A percentile compares a stretch with the other conserved stretches of the same genome.
phyloP scores from a whole-genome alignment of 495 filamentous ascomycete genomes.

The Hypoxylon trugodes region DNA sequence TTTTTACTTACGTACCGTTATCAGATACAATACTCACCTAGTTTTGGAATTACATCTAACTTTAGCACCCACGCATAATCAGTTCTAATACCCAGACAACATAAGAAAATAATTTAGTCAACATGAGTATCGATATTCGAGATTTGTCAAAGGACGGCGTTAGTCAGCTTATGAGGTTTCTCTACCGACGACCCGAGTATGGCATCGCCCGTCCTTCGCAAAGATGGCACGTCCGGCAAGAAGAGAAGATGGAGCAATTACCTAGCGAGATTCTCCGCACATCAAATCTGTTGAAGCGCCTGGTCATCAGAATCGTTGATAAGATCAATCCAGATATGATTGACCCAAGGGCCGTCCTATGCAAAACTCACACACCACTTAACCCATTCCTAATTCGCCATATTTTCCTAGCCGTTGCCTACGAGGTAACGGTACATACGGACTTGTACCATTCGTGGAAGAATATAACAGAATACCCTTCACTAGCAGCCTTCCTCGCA shows the following conservation, averaged over 20 bases:
- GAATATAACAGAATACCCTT: constrained; percentile 10
- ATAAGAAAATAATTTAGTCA: neutral
- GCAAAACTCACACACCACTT: constrained; percentile 45
- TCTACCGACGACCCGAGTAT: constrained; percentile 43
- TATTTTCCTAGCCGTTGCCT: constrained; percentile 45
- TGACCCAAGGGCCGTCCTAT: constrained; percentile 46
- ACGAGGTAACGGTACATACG: constrained; percentile 48
- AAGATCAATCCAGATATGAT: constrained; percentile 25
- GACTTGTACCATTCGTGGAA: constrained; percentile 36
- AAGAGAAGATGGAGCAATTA: constrained; percentile 31
- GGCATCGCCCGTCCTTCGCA: constrained; percentile 41
- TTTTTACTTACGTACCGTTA: neutral
- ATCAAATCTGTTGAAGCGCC: constrained; percentile 32
- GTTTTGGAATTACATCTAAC: too few relatives aligned
- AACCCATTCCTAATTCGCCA: constrained; percentile 48
- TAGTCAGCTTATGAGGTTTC: constrained; percentile 32
- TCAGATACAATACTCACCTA: neutral
- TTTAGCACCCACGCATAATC: too few relatives aligned
- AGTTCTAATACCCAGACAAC: constrained; percentile 3
- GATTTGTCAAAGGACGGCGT: constrained; percentile 28
- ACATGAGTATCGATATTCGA: constrained; percentile 37
- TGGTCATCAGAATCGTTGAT: constrained; percentile 38
- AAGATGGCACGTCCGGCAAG: constrained; percentile 40
- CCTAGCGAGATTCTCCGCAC: constrained; percentile 34
- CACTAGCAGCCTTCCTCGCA: constrained; percentile 41